Conservation (phyloP, 2,329 filamentous ascomycete species). For the Hypoxylon sp. region DNA sequence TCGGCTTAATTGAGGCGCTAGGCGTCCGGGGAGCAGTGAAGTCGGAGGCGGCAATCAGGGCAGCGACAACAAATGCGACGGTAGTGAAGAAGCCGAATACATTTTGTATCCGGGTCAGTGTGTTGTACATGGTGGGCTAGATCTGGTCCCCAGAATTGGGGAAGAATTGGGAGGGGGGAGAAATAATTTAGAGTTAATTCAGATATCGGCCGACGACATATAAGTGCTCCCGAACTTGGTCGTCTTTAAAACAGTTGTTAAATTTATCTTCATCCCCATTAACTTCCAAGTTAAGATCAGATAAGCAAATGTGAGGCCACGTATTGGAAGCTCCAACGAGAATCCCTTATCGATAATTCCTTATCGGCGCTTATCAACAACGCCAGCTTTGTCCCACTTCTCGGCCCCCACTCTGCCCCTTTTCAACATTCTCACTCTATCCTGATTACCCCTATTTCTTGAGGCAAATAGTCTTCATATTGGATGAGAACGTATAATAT, state of each 20-base stretch:
- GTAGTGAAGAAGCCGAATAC: slow-evolving; percentile 99
- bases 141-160: slow-evolving; percentile 19
- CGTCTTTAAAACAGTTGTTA: slow-evolving; percentile 10
- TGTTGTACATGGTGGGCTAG: slow-evolving; percentile 81
- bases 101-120: slow-evolving; percentile 87
- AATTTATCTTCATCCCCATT: slow-evolving; percentile 4
- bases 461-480: background rate
- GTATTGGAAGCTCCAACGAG: slow-evolving; percentile 42
- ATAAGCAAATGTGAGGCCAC: slow-evolving; percentile 45
- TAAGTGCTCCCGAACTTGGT: slow-evolving; percentile 2
- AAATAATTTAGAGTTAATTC: slow-evolving; percentile 4
- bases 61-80: slow-evolving; percentile 85
- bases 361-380: slow-evolving; percentile 48
- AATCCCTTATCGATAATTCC: slow-evolving; percentile 37
- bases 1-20: slow-evolving; percentile 73
- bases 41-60: slow-evolving; percentile 85
- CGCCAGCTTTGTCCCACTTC: slow-evolving; percentile 36
- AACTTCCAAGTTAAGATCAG: slow-evolving; percentile 14
- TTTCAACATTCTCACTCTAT: slow-evolving; percentile 28
- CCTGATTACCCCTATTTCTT: slow-evolving; percentile 13
- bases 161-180: slow-evolving; percentile 9
- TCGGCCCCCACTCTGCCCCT: slow-evolving; percentile 44
- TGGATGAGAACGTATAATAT: background rate
- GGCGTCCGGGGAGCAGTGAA: slow-evolving; percentile 79
- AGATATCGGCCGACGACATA: slow-evolving; percentile 3